These are phyloP conservation scores for Arthrobotrys megalospora DNA, from an alignment of 2,329 filamentous ascomycete genomes.

Conservation along the genomic window DNA sequence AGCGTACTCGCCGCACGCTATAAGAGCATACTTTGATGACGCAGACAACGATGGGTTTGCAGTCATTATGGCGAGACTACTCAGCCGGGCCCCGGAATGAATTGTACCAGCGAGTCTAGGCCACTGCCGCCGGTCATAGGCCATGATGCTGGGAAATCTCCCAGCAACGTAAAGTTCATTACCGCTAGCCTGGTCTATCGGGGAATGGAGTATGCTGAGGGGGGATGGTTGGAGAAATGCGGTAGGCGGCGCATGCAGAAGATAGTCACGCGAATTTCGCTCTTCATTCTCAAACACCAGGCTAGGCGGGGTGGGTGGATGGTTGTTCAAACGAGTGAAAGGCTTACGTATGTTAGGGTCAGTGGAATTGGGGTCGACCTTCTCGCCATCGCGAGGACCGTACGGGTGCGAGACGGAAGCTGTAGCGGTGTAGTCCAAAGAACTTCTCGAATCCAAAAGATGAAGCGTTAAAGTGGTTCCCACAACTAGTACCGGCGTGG, in stretches of 20 bases:
- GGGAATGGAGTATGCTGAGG: slow-evolving; percentile 84
- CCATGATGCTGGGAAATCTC: slow-evolving; percentile 87
- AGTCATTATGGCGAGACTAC: slow-evolving; percentile 79
- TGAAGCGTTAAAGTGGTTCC: slow-evolving; percentile 86
- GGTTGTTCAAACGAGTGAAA: slow-evolving; percentile 62
- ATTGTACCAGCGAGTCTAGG: slow-evolving; percentile 82
- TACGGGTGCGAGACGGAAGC: neutral
- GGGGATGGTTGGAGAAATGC: slow-evolving; percentile 82
- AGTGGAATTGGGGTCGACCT: slow-evolving; percentile 31
- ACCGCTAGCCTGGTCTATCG: slow-evolving; percentile 77
- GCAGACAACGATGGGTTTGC: slow-evolving; percentile 76
- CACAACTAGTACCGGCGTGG: slow-evolving; percentile 79
- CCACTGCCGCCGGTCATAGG: slow-evolving; percentile 90
- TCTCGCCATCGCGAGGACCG: neutral
- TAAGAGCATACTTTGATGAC: slow-evolving; percentile 76
- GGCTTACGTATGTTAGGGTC: slow-evolving; percentile 65
- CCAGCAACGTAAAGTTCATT: slow-evolving; percentile 81
- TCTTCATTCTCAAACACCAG: slow-evolving; percentile 65
- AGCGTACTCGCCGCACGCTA: slow-evolving; percentile 91
- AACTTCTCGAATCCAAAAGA: slow-evolving; percentile 80
- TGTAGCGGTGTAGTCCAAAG: slow-evolving; percentile 32
- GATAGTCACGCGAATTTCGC: slow-evolving; percentile 64
- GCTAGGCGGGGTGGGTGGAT: neutral
- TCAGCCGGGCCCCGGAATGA: slow-evolving; percentile 85
- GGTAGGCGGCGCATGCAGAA: slow-evolving; percentile 71